Conservation (phyloP, 139 green algal species). For the Picochlorum sp. region DNA sequence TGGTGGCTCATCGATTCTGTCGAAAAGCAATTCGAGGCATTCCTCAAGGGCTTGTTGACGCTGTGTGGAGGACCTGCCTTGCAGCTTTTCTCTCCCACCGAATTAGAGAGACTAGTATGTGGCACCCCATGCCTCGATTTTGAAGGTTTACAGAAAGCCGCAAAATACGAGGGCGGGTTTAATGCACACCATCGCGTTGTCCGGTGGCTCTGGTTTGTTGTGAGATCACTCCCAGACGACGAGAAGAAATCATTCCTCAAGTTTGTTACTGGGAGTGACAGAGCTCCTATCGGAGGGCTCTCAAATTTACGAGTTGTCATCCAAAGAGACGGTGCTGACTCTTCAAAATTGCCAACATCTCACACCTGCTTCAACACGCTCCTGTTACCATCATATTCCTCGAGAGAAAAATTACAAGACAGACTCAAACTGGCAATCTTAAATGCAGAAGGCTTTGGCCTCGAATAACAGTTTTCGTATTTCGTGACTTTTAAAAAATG, state of each 20-base stretch:
- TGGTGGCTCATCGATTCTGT: conserved; percentile 64
- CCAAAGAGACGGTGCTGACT: conserved; percentile 67
- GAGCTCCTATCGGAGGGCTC: conserved; percentile 78
- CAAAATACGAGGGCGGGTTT: conserved; percentile 86
- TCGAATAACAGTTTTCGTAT: conserved; percentile 40
- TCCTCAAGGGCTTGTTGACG: conserved; percentile 74
- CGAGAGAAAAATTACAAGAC: conserved; percentile 51
- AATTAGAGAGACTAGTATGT: conserved; percentile 84
- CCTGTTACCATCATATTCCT: conserved; percentile 79
- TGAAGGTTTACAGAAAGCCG: conserved; percentile 59
- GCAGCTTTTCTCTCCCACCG: conserved; percentile 78
- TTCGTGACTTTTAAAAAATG: conserved; percentile 8
- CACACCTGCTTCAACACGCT: conserved; percentile 94
- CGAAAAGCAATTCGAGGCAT: conserved; percentile 65
- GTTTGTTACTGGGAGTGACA: conserved; percentile 84
- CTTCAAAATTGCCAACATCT: conserved; percentile 64
- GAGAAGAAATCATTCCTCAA: conserved; percentile 79
- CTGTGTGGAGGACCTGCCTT: conserved; percentile 77
- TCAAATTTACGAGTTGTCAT: conserved; percentile 74
- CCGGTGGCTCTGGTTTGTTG: conserved; percentile 78
- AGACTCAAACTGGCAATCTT: conserved; percentile 77
- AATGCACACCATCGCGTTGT: conserved; percentile 34
- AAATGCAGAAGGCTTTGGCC: conserved; percentile 84
- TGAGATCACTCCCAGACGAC: conserved; percentile 30
- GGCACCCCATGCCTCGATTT: conserved; percentile 88